phyloP scores from a whole-genome alignment of 768 basidiomycete genomes.

The Agaricus blazei region DNA sequence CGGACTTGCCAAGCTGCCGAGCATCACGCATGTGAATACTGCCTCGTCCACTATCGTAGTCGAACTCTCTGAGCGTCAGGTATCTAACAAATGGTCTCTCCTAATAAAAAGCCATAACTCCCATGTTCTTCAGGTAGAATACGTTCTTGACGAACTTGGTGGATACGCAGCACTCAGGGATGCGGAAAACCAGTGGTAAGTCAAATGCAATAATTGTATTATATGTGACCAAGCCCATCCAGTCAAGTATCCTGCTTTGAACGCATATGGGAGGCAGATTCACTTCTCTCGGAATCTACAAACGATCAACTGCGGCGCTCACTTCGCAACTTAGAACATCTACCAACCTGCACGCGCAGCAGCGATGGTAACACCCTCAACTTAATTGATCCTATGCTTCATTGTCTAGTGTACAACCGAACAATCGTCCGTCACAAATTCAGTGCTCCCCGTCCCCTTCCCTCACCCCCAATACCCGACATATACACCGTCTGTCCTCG shows the following conservation, averaged over 20 bases:
- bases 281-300: slow-evolving; percentile 15
- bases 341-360: slow-evolving; percentile 9
- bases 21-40: slow-evolving; percentile 28
- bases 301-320: neutral
- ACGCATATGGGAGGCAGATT: slow-evolving; percentile 45
- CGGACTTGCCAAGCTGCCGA: slow-evolving; percentile 17
- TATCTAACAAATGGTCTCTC: slow-evolving; percentile 13
- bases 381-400: slow-evolving; percentile 36
- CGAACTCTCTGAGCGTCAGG: slow-evolving; percentile 35
- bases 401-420: slow-evolving; percentile 34
- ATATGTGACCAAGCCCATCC: slow-evolving; percentile 1
- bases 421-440: slow-evolving; percentile 28
- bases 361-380: slow-evolving; percentile 18
- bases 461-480: slow-evolving; percentile 24
- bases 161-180: slow-evolving; percentile 41
- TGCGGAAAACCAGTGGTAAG: slow-evolving; percentile 31
- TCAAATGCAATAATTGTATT: neutral
- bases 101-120: neutral
- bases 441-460: slow-evolving; percentile 19
- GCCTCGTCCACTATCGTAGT: slow-evolving; percentile 28
- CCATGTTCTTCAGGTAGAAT: slow-evolving; percentile 29
- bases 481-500: slow-evolving; percentile 34
- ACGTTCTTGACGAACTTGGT: slow-evolving; percentile 43
- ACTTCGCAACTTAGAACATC: neutral
- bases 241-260: slow-evolving; percentile 56